Evolutionary conservation across 768 basidiomycete genomes (phyloP).

Genomic region (Pulveroboletus sp.): DNA sequence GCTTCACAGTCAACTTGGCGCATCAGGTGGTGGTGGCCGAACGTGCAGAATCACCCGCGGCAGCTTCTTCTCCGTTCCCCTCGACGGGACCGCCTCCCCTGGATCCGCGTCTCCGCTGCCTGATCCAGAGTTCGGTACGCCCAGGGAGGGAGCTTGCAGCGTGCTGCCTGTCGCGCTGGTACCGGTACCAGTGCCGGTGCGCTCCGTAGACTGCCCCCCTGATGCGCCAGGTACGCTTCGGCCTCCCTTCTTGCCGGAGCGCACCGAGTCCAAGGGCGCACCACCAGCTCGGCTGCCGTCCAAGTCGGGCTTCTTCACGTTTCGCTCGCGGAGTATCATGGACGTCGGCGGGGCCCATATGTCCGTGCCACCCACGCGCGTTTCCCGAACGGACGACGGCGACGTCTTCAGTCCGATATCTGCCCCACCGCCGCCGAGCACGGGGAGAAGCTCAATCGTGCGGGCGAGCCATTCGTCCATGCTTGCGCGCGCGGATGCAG

Average conservation of each 20-base stretch:
- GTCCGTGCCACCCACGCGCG: neutral
- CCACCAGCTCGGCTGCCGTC: neutral
- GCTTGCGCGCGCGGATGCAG: slow-evolving; percentile 30
- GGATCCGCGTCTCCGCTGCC: neutral
- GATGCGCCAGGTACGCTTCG: slow-evolving; percentile 5
- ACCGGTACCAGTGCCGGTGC: neutral
- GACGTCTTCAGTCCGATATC: slow-evolving; percentile 4
- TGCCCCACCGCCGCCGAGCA: neutral
- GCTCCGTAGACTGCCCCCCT: slow-evolving; percentile 1
- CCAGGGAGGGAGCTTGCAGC: neutral
- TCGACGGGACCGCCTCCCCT: neutral
- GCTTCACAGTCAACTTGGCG: neutral
- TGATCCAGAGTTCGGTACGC: neutral
- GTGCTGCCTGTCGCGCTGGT: neutral
- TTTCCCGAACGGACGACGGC: neutral
- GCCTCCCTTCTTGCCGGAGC: neutral
- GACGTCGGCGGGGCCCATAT: slow-evolving; percentile 32
- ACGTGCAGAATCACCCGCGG: slow-evolving; percentile 56
- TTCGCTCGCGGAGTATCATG: slow-evolving; percentile 48
- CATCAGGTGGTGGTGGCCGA: slow-evolving; percentile 35
- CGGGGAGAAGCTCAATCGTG: slow-evolving; percentile 31
- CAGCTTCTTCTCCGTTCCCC: slow-evolving; percentile 38
- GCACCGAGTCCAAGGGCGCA: neutral
- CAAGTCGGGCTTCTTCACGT: slow-evolving; percentile 29
- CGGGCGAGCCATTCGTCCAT: slow-evolving; percentile 58